Evolutionary conservation across 352 stramenopile genomes (phyloP).

Genomic region (Aphanomyces cochlioides): DNA sequence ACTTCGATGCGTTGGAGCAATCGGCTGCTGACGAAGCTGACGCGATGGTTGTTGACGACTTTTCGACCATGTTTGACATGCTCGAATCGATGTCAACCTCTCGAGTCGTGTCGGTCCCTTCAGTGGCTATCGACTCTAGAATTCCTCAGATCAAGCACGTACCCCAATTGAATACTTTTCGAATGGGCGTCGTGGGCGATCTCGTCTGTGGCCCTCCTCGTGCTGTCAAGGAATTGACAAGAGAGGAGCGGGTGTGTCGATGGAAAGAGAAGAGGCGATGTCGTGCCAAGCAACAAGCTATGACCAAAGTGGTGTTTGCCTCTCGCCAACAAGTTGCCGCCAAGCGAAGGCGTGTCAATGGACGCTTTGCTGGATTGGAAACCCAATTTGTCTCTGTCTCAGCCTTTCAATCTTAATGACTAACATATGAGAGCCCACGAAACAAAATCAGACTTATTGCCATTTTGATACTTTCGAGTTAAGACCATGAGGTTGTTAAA

Average conservation of each 20-base stretch:
- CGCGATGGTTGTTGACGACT: constrained; percentile 5
- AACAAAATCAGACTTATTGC: no score
- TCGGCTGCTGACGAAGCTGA: not conserved
- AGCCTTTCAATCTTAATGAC: constrained; percentile 16
- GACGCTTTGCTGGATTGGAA: constrained; percentile 26
- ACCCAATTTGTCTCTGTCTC: constrained; percentile 26
- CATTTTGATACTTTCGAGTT: no score
- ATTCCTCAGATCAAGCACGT: constrained; percentile 1
- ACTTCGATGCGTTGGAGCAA: constrained; percentile 6
- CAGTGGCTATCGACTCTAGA: not conserved
- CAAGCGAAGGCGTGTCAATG: constrained; percentile 26
- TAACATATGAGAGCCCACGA: no score
- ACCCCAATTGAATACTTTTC: not conserved
- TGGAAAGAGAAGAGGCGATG: constrained; percentile 21
- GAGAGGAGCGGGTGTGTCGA: constrained; percentile 16
- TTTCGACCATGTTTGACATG: constrained; percentile 9
- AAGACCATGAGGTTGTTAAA: no score
- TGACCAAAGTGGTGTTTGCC: constrained; percentile 19
- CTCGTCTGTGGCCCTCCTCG: constrained; percentile 18
- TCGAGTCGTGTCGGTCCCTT: not conserved
- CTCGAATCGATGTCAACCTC: not conserved
- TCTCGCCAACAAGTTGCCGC: constrained; percentile 23
- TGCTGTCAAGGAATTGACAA: constrained; percentile 9
- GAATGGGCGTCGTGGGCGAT: not conserved
- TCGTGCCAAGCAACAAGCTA: not conserved